Conservation (phyloP, 345 rosid species). For the Isatis tinctoria region DNA sequence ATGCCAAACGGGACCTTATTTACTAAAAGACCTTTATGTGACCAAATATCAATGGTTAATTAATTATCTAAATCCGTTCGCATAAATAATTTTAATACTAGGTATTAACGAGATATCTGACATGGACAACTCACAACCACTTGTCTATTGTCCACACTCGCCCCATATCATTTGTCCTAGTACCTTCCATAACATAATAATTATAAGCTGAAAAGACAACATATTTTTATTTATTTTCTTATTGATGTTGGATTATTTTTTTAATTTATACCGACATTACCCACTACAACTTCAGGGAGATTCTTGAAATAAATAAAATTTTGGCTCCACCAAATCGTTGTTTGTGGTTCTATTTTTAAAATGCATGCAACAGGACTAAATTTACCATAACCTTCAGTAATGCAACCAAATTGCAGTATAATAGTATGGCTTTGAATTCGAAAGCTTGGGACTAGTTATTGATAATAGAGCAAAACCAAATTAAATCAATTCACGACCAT, state of each 20-base stretch:
- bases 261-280: background rate
- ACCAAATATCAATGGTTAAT: background rate
- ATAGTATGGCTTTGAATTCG: too few relatives aligned
- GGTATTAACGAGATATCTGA: slow-evolving; percentile 5
- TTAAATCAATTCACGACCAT: too few relatives aligned
- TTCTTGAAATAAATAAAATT: background rate
- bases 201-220: slow-evolving; percentile 7
- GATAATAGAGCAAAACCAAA: background rate
- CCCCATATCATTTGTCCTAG: background rate
- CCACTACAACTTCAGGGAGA: background rate
- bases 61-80: background rate
- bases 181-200: background rate
- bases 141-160: slow-evolving; percentile 3
- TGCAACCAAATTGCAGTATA: background rate
- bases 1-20: background rate
- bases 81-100: background rate
- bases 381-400: background rate
- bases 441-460: too few relatives aligned
- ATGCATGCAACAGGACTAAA: background rate
- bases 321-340: background rate
- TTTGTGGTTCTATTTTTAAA: background rate
- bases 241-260: background rate
- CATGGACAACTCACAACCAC: slow-evolving; percentile 27
- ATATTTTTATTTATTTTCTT: background rate
- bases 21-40: background rate